A percentile compares a stretch with the other conserved stretches of the same genome.
These are phyloP conservation scores for Rhododendron ovatum DNA, from an alignment of 148 eudicot genomes.

Conservation along the genomic window DNA sequence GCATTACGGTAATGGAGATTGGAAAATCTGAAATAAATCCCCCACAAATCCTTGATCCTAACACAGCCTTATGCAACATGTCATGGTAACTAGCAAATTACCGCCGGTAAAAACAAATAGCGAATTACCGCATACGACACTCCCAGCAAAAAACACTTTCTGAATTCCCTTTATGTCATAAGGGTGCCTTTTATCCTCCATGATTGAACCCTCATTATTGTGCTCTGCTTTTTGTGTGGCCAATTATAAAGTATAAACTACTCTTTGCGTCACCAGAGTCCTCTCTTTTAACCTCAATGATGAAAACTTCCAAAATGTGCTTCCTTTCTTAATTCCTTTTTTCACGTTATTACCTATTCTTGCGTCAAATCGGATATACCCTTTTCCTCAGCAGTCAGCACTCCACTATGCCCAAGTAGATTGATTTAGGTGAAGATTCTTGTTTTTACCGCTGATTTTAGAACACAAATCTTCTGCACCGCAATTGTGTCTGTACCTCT, in stretches of 20 bases:
- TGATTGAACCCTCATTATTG: not conserved
- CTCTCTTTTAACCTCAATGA: not conserved
- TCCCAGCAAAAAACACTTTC: not conserved
- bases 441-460: not conserved
- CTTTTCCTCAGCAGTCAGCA: not conserved
- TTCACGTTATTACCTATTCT: not conserved
- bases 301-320: not conserved
- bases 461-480: not conserved
- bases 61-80: not conserved
- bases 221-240: too few relatives aligned
- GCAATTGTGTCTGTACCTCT: too few relatives aligned
- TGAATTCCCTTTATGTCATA: not conserved
- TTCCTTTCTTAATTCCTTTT: not conserved
- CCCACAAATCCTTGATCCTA: not conserved
- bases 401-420: not conserved
- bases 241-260: too few relatives aligned
- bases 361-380: not conserved
- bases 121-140: not conserved
- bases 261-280: too few relatives aligned
- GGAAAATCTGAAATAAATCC: not conserved
- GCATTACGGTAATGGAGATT: not conserved
- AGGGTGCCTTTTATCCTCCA: not conserved
- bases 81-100: not conserved
- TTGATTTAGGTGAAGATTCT: not conserved
- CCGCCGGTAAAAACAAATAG: not conserved